Evolutionary conservation across 345 rosid species (phyloP).

Genomic region (Physaria fendleri): DNA sequence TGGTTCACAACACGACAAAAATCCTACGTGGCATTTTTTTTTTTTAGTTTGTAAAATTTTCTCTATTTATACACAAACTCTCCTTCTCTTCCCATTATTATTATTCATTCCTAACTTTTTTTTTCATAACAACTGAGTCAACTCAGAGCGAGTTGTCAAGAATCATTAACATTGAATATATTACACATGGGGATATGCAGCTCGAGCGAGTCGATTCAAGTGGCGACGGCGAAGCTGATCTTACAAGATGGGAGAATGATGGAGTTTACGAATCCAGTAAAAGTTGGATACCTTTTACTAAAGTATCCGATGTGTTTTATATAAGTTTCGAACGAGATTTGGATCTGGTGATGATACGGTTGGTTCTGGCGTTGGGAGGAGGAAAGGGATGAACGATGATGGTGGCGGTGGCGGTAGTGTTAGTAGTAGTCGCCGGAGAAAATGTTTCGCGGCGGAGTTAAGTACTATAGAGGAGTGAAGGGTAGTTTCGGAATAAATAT

Average conservation of each 20-base stretch:
- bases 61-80: constrained; percentile 16
- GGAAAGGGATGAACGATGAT: constrained; percentile 17
- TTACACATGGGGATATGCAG: constrained; percentile 75
- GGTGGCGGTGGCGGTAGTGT: constrained; percentile 27
- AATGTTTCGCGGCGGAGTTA: constrained; percentile 49
- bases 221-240: constrained; percentile 75
- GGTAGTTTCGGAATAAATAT: constrained; percentile 26
- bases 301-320: constrained; percentile 56
- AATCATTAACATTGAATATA: background rate
- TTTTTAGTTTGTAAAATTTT: background rate
- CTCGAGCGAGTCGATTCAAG: constrained; percentile 62
- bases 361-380: constrained; percentile 8
- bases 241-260: constrained; percentile 70
- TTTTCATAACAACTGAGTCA: constrained; percentile 4
- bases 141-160: background rate
- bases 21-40: constrained; percentile 38
- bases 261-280: constrained; percentile 72
- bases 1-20: constrained; percentile 30
- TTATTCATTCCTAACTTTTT: background rate
- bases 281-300: constrained; percentile 61
- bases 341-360: constrained; percentile 19
- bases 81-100: constrained; percentile 3
- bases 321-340: constrained; percentile 15
- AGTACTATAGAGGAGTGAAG: constrained; percentile 68
- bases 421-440: constrained; percentile 33